Percentiles rank a stretch among this genome's conserved stretches.
phyloP scores from a whole-genome alignment of 192 early-diverging fungal species.

The Jimgerdemannia lactiflua region DNA sequence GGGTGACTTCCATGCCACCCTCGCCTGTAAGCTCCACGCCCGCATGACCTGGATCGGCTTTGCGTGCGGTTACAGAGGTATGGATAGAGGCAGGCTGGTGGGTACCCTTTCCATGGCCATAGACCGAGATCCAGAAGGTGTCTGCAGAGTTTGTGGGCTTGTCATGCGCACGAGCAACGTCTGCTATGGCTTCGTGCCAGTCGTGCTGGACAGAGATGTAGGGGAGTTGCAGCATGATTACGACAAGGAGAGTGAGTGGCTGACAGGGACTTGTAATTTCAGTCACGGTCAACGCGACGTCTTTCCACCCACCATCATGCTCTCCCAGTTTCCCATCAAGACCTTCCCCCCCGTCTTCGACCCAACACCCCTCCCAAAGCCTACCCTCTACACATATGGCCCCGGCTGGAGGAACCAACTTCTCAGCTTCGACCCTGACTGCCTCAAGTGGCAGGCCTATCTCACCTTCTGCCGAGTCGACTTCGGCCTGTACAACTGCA shows the following conservation, averaged over 20 bases:
- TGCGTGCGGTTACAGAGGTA: slow-evolving; percentile 29
- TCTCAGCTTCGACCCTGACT: slow-evolving; percentile 50
- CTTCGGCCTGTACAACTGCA: slow-evolving; percentile 35
- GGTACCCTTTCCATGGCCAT: slow-evolving; percentile 36
- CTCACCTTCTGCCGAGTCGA: slow-evolving; percentile 45
- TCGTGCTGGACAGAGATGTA: slow-evolving; percentile 49
- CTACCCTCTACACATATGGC: slow-evolving; percentile 52
- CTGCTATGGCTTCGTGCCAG: slow-evolving; percentile 43
- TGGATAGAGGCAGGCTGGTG: slow-evolving; percentile 43
- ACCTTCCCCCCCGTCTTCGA: slow-evolving; percentile 28
- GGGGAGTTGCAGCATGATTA: slow-evolving; percentile 3
- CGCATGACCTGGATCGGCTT: neutral
- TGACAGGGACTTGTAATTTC: neutral
- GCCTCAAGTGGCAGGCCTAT: slow-evolving; percentile 50
- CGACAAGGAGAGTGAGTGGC: neutral
- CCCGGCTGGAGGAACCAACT: slow-evolving; percentile 27
- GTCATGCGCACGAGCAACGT: slow-evolving; percentile 16
- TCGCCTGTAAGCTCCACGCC: slow-evolving; percentile 22
- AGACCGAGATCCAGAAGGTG: slow-evolving; percentile 44
- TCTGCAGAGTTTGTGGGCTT: slow-evolving; percentile 26
- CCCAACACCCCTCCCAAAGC: slow-evolving; percentile 17
- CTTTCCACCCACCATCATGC: neutral
- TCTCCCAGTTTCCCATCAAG: slow-evolving; percentile 36
- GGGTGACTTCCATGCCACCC: slow-evolving; percentile 35
- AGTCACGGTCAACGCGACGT: neutral